phyloP scores from a whole-genome alignment of 768 basidiomycete genomes.

The Termitomyces heimii region DNA sequence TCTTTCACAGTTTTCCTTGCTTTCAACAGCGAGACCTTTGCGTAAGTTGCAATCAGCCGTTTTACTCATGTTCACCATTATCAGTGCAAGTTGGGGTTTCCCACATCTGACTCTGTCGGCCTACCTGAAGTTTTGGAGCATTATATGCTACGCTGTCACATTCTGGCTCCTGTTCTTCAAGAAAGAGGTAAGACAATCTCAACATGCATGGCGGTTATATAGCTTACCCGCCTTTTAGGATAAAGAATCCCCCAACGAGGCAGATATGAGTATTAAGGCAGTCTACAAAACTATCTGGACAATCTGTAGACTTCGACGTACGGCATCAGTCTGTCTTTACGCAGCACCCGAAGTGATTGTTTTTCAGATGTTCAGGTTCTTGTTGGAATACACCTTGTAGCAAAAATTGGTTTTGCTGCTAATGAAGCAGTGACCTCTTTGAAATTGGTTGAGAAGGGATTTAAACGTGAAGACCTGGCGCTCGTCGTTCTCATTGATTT shows the following conservation, averaged over 20 bases:
- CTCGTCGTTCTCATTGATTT: slow-evolving; percentile 94
- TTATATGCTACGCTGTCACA: slow-evolving; percentile 80
- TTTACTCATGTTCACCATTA: neutral
- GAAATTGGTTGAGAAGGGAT: slow-evolving; percentile 95
- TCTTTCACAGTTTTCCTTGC: slow-evolving; percentile 98
- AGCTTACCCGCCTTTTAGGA: slow-evolving; percentile 34
- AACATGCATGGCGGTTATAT: neutral
- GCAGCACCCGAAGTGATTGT: neutral
- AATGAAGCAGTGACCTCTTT: slow-evolving; percentile 88
- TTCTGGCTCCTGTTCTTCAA: slow-evolving; percentile 84
- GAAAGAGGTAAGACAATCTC: slow-evolving; percentile 59
- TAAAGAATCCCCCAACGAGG: slow-evolving; percentile 62
- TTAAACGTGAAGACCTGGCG: slow-evolving; percentile 94
- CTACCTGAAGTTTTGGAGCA: slow-evolving; percentile 84
- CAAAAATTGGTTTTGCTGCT: slow-evolving; percentile 92
- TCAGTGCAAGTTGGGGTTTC: slow-evolving; percentile 70
- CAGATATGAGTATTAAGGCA: slow-evolving; percentile 83
- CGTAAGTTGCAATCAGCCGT: slow-evolving; percentile 36
- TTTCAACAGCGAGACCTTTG: slow-evolving; percentile 90
- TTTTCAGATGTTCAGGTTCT: slow-evolving; percentile 82
- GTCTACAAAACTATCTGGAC: slow-evolving; percentile 96
- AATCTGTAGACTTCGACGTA: slow-evolving; percentile 88
- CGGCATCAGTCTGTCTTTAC: slow-evolving; percentile 14
- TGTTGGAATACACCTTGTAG: slow-evolving; percentile 79
- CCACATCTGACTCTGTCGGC: slow-evolving; percentile 65